A percentile compares a stretch with the other conserved stretches of the same genome.
phyloP scores from a whole-genome alignment of 169 alveolate genomes.

The Plasmodium relictum region DNA sequence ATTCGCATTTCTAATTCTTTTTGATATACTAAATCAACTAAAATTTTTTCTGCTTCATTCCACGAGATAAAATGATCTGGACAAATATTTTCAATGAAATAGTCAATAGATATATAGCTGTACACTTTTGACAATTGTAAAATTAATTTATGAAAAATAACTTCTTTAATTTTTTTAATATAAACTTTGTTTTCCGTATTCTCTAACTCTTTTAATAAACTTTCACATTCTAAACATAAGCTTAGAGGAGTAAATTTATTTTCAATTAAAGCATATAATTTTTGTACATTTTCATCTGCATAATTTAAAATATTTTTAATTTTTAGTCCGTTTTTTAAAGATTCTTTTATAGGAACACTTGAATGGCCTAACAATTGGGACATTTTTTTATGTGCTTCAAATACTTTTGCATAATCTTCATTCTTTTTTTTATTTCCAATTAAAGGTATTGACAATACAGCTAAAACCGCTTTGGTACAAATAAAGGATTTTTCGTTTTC shows the following conservation, averaged over 20 bases:
- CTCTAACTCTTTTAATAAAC: constrained; percentile 78
- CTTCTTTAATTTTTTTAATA: constrained; percentile 87
- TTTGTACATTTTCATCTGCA: constrained; percentile 85
- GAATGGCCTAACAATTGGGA: constrained; percentile 88
- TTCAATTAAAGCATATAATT: constrained; percentile 87
- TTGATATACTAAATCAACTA: constrained; percentile 86
- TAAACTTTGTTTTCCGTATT: constrained; percentile 77
- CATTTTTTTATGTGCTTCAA: constrained; percentile 90
- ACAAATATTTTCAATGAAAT: constrained; percentile 88
- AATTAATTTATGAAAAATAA: constrained; percentile 89
- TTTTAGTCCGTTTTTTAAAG: constrained; percentile 85
- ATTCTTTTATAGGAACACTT: constrained; percentile 90
- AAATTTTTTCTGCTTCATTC: constrained; percentile 89
- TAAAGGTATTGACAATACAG: constrained; percentile 88
- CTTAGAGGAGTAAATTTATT: constrained; percentile 84
- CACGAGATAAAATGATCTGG: constrained; percentile 89
- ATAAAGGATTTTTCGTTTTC: constrained; percentile 85
- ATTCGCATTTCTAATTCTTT: constrained; percentile 82
- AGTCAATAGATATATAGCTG: constrained; percentile 88
- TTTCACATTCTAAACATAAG: constrained; percentile 80
- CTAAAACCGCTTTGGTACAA: constrained; percentile 90
- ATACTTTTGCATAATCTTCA: constrained; percentile 79
- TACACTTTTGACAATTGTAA: constrained; percentile 89
- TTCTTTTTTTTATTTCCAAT: constrained; percentile 69
- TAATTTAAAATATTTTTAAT: constrained; percentile 84